Base-by-base conservation (phyloP, 768 basidiomycete species). In the Porpolomopsis calyptriformis region DNA sequence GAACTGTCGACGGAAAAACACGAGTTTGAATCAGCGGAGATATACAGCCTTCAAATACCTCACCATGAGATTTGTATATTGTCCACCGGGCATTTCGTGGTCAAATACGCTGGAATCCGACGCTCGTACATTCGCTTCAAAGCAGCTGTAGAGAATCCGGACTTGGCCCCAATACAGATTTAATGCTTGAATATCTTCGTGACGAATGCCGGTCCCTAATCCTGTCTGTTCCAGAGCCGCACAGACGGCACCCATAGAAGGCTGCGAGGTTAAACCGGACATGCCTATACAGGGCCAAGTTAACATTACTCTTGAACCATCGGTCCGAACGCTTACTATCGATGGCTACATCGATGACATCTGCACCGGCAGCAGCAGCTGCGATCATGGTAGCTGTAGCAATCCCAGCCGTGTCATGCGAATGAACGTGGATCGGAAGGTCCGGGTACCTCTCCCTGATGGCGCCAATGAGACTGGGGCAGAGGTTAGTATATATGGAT, bases 111-210 rank as follows among this genome's bases (percentile, higher is more conserved):
- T 91, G 40, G 93, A 96, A 62, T 98, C 96, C 43, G 91, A 93
- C 20, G 92, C 89, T 44, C 91, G 80, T 55, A 98, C 92, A 59
- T 96, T 96, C 46, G 96, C 96, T 64, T 98, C 96, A 71, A 99
- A 99, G 71, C 92, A 96, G 60, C 76, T 64, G 70, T 99, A 99
- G 39, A 98, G 77, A 68, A 87, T 70, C 60, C 96, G 86, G 62
- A 97, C 86, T 72, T 97, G 92, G 46, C 83, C 89, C 96, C 96
- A 99, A 69, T 99, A 99, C 47, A 82, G 66, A 74, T 99, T 99
- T 56, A 99, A 78, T 23, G 92, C 86, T 62, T 97, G 93, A 56
- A 99, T 91, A 64, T 98, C 90, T 55, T 89, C 87, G 62, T 94
- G 92, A 43, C 86, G 84, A 58, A 99, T 99, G 49, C 96, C 96